Evolutionary conservation across 148 eudicot species (phyloP), one percentile per base, ranked within the genome.

Genomic region (Amaranthus hypochondriacus): DNA sequence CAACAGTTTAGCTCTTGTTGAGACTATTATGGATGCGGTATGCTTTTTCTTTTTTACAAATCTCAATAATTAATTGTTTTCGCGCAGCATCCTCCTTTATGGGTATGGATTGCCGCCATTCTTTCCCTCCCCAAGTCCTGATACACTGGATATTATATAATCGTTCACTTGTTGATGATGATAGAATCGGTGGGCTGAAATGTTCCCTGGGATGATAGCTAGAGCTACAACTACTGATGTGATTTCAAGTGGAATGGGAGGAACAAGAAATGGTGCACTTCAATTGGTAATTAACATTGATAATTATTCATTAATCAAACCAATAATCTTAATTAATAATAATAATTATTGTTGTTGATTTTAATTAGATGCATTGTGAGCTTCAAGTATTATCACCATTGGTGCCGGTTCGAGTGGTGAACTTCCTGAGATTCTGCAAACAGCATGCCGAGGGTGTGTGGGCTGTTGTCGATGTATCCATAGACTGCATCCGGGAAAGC

Each of bases 391-490:
- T 94, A 68, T 94, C 98, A 6, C 98, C 98, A 28, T 79, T 94
- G 79, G 98, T 94, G 5, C 98, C 98, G 4, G 90, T 91, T 70
- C 83, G 98, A 0, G 89, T 87, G 78, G 96, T 94, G 59, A 84
- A 88, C 79, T 91, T 94, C 78, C 91, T 94, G 18, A 89, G 98
- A 11, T 94, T 91, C 81, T 94, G 98, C 87, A 94, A 94, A 86
- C 98, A 91, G 63, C 97, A 89, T 55, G 89, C 96, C 0, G 98
- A 94, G 72, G 97, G 98, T 0, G 92, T 91, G 64, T 94, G 98
- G 98, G 98, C 97, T 0, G 93, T 94, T 28, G 98, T 91, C 13
- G 98, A 94, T 60, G 97, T 94, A 70, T 91, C 98, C 0, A 80
- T 93, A 5, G 96, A 92, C 57, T 74, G 87, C 72, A 87, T 95